Base-by-base conservation (phyloP, 169 alveolate species). In the Cryptosporidium viatorum region DNA sequence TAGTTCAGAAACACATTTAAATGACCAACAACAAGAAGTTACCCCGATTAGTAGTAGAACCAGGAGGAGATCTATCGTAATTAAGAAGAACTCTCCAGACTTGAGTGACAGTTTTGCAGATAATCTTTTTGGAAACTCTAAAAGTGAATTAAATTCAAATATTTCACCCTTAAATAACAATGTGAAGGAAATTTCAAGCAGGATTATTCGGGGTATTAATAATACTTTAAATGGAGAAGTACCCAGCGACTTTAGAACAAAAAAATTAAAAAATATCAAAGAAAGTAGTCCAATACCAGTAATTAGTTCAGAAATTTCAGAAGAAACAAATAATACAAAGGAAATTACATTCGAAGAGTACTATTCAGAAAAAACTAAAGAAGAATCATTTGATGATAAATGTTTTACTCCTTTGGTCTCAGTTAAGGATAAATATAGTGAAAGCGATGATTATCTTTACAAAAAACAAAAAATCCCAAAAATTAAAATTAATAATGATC, bases 311-410 rank as follows among this genome's bases (percentile, higher is more conserved):
- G 71, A 65, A 37, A 6, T 7, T n/a, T 29, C 43, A 5, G 18
- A 37, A 18, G 51, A 37, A 33, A 14, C 18, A 65, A 37, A 65
- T 26, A n/a, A 1, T 55, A 26, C 2, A 33, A 65, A 37, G 3
- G 10, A 33, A 37, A 65, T 31, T 3, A 65, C 71, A 23, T 65
- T 65, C 29, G 71, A 65, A 51, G 71, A 65, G 29, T 65, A 65
- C 9, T 65, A 65, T n/a, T 65, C 51, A 10, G 29, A 65, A n/a
- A 65, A 65, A 16, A 33, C 48, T 7, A 29, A 65, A 37, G 43
- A 65, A n/a, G 71, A 33, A 14, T 6, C 21, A 33, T 5, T 65
- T 10, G 71, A 65, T 7, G 71, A 65, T 65, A 51, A 37, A 16
- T 12, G 12, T 5, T 65, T 35, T 7, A 26, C 71, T 65, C 71